phyloP scores from a whole-genome alignment of 2,329 filamentous ascomycete species.

The Drechslerella dactyloides region DNA sequence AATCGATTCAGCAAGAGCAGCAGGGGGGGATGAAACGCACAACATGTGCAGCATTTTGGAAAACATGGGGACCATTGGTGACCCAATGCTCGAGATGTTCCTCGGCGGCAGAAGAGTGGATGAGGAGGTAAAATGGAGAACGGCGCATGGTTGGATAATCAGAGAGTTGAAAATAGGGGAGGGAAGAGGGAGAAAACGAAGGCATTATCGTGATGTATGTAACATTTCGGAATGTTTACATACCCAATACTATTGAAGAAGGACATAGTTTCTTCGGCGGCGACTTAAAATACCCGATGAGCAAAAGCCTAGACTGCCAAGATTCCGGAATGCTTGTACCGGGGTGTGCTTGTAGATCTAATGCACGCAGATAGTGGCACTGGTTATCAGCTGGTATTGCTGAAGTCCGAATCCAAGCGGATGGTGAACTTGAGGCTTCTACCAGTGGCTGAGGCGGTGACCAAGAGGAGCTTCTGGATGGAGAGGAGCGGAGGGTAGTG shows the following conservation, averaged over 20 bases:
- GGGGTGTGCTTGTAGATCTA: background rate
- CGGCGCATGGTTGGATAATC: background rate
- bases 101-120: background rate
- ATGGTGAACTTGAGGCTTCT: background rate
- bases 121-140: constrained; percentile 3
- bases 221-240: constrained; percentile 9
- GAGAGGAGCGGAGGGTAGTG: background rate
- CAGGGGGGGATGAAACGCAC: background rate
- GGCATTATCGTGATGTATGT: constrained; percentile 1
- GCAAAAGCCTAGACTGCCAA: background rate
- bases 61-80: background rate
- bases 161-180: background rate
- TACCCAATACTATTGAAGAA: constrained; percentile 47
- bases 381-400: background rate
- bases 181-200: background rate
- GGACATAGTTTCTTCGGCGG: constrained; percentile 25
- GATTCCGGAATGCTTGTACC: background rate
- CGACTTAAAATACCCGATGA: constrained; percentile 2
- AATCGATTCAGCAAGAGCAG: background rate
- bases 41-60: background rate
- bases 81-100: background rate
- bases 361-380: background rate
- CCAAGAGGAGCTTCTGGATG: constrained; percentile 2
- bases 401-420: background rate
- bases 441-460: constrained; percentile 3